Evolutionary conservation across 306 rosid genomes (phyloP), one percentile per base, ranked within the genome.

Genomic region (Vachellia collinsii): DNA sequence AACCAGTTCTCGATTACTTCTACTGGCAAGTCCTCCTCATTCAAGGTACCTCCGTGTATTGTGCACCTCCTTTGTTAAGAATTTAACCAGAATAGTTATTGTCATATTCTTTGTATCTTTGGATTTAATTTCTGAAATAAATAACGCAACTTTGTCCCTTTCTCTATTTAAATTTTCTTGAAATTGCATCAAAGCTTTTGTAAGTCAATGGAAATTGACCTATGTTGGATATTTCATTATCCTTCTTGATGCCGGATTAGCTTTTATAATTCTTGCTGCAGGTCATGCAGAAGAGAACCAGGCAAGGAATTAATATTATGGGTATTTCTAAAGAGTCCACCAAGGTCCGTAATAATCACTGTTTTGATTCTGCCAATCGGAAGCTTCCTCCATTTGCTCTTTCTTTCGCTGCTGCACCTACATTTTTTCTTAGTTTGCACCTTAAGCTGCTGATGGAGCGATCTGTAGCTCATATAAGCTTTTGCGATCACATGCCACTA

Each of bases 391-490:
- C 91, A 13, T 88, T 89, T 75, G 78, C 91, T 78, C 91, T 89
- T 81, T 86, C 91, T 80, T 87, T 86, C 70, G 65, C 89, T 20
- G 92, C 97, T 77, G 92, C 92, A 0, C 93, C 95, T 47, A 76
- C 93, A 23, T 89, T 88, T 85, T 89, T 89, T 80, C 75, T 92
- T 72, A 83, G 91, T 81, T 84, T 92, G 89, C 97, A 90, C 83
- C 90, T 86, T 70, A 88, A 89, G 88, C 85, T 88, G 84, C 92
- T 92, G 51, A 88, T 92, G 91, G 90, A 92, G 76, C 83, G 43
- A 63, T 72, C 86, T 36, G 87, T 86, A 74, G 71, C 89, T 86
- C 88, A 75, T 80, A 53, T 89, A 43, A 74, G 86, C 81, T 84
- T 86, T 51, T 86, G 47, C 77, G 87, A 82, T 76, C 83, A 58